Conservation (phyloP, 306 rosid species). For the Neltuma alba region DNA sequence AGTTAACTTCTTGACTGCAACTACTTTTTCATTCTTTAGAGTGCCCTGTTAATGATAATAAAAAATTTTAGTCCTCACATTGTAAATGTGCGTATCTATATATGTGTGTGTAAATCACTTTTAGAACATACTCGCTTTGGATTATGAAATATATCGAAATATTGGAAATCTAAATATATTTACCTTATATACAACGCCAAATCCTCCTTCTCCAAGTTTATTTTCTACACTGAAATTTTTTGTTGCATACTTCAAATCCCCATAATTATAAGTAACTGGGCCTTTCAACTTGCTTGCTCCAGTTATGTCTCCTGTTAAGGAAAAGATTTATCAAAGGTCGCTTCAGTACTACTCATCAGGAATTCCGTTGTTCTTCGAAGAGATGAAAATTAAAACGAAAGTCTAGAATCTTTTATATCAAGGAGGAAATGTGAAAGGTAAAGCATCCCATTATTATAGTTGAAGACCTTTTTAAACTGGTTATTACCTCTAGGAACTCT, state of each 20-base stretch:
- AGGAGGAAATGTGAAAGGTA: neutral
- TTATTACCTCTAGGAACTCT: neutral
- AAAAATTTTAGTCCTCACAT: neutral
- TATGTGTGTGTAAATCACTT: neutral
- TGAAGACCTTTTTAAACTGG: neutral
- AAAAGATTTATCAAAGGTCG: neutral
- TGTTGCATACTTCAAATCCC: neutral
- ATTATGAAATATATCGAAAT: neutral
- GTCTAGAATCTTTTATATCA: neutral
- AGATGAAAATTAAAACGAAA: too few species aligned
- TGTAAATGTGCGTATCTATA: neutral
- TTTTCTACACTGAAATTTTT: neutral
- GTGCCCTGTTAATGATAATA: neutral
- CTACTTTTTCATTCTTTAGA: neutral
- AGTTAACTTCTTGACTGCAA: neutral
- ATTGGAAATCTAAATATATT: neutral
- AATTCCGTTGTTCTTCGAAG: too few species aligned
- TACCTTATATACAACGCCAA: neutral
- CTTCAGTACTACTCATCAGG: neutral
- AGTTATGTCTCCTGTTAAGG: neutral
- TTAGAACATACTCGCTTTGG: neutral
- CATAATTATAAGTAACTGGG: neutral
- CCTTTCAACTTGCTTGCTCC: neutral
- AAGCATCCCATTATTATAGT: neutral
- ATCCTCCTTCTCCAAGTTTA: constrained; percentile 6